Conservation (phyloP, 1,284 basidiomycete genomes). For the Pseudozyma sp. region DNA sequence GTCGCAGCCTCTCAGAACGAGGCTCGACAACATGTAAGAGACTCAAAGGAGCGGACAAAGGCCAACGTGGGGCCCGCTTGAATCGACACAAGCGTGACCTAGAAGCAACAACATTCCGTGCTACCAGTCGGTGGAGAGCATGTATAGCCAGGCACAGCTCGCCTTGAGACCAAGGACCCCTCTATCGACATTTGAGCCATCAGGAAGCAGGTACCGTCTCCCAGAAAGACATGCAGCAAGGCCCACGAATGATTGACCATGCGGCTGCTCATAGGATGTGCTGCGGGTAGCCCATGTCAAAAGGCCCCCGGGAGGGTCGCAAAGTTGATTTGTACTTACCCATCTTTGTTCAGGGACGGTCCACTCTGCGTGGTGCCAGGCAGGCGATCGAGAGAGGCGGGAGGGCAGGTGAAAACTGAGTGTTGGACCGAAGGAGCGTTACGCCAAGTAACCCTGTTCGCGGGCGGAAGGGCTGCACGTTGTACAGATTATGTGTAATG, state of each 20-base stretch:
- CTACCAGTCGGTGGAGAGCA: constrained; percentile 3
- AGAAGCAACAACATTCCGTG: constrained; percentile 10
- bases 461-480: background rate
- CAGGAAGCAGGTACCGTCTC: no score
- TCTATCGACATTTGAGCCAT: no score
- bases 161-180: background rate
- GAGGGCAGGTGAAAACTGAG: background rate
- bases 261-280: constrained; percentile 2
- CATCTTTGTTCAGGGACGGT: constrained; percentile 23
- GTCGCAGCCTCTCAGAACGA: background rate
- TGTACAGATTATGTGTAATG: background rate
- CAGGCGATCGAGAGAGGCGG: constrained; percentile 2
- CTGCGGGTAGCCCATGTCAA: background rate
- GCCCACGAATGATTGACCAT: background rate
- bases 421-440: background rate
- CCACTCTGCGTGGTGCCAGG: constrained; percentile 1
- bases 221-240: no score
- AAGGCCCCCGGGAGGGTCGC: background rate
- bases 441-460: constrained; percentile 14
- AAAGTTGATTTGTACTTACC: constrained; percentile 21
- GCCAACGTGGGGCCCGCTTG: background rate
- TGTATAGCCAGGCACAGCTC: background rate
- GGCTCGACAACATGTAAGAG: constrained; percentile 2
- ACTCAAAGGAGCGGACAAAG: background rate
- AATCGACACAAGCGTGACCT: constrained; percentile 7